A percentile compares a stretch with the other conserved stretches of the same genome.
These are phyloP conservation scores for Ambrosiella cleistominuta DNA, from an alignment of 2,329 filamentous ascomycete genomes.

Conservation along the genomic window DNA sequence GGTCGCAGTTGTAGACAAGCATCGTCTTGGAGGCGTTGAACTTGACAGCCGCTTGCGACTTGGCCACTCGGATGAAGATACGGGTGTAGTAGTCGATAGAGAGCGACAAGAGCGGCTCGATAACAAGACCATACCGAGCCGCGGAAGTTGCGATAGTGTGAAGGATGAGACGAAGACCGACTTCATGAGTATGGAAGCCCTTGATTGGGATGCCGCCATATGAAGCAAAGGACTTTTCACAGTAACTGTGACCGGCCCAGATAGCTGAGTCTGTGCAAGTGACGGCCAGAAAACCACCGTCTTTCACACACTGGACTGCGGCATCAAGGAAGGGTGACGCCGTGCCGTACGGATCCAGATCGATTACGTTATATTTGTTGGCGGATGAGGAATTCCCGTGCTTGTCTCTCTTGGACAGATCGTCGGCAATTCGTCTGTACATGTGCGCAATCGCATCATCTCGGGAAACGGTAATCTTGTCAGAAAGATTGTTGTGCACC, in stretches of 20 bases:
- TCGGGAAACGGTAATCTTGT: slow-evolving; percentile 53
- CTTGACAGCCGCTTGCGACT: slow-evolving; percentile 72
- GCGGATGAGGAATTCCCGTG: slow-evolving; percentile 23
- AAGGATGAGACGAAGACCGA: slow-evolving; percentile 69
- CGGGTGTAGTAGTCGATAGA: slow-evolving; percentile 93
- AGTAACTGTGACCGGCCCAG: slow-evolving; percentile 85
- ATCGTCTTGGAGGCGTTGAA: slow-evolving; percentile 82
- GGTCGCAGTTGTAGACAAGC: slow-evolving; percentile 79
- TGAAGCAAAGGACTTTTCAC: slow-evolving; percentile 83
- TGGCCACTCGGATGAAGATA: slow-evolving; percentile 68
- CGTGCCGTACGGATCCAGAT: slow-evolving; percentile 89
- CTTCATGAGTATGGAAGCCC: slow-evolving; percentile 74
- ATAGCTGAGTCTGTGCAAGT: slow-evolving; percentile 94
- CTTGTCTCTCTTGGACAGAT: slow-evolving; percentile 27
- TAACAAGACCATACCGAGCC: slow-evolving; percentile 67
- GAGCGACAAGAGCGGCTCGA: slow-evolving; percentile 79
- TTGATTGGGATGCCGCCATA: slow-evolving; percentile 84
- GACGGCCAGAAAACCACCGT: slow-evolving; percentile 78
- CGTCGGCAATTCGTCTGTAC: slow-evolving; percentile 52
- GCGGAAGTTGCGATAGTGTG: slow-evolving; percentile 66
- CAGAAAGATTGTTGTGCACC: slow-evolving; percentile 57
- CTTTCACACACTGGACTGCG: slow-evolving; percentile 64
- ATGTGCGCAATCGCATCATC: slow-evolving; percentile 83
- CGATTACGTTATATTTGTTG: slow-evolving; percentile 74
- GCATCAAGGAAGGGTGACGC: slow-evolving; percentile 85